Percentiles rank a stretch among this genome's conserved stretches.
Conservation (phyloP, 345 rosid genomes). For the Eutrema heterophyllum region DNA sequence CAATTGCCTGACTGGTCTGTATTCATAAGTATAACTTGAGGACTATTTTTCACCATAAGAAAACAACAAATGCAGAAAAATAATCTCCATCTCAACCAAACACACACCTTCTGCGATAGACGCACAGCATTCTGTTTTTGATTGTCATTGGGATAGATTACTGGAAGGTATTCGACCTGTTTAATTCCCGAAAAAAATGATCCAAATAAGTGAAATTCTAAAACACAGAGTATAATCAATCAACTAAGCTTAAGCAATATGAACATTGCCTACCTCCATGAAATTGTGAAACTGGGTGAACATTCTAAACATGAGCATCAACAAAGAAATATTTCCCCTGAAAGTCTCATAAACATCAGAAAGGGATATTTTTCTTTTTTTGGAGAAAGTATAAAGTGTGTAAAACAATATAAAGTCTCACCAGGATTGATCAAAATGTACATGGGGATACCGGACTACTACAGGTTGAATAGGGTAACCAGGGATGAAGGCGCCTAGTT, state of each 20-base stretch:
- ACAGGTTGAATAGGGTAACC: conserved; percentile 84
- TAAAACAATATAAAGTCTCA: conserved; percentile 30
- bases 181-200: conserved; percentile 10
- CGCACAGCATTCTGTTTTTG: conserved; percentile 59
- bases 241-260: neutral
- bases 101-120: conserved; percentile 77
- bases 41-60: conserved; percentile 12
- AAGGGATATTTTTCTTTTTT: neutral
- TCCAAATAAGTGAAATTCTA: neutral
- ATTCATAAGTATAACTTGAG: conserved; percentile 17
- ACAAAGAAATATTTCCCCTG: conserved; percentile 46
- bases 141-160: conserved; percentile 57
- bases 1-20: conserved; percentile 79
- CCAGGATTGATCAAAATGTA: conserved; percentile 99
- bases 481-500: conserved; percentile 96
- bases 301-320: conserved; percentile 92
- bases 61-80: conserved; percentile 2
- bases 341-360: neutral
- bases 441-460: conserved; percentile 87
- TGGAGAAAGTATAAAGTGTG: neutral
- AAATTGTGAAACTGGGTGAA: conserved; percentile 97
- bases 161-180: conserved; percentile 92
- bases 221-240: neutral
- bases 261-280: conserved; percentile 66
- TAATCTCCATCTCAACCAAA: neutral